These are phyloP conservation scores for Kodamaea arcana DNA, from an alignment of 1,139 yeast species.

Conservation along the genomic window DNA sequence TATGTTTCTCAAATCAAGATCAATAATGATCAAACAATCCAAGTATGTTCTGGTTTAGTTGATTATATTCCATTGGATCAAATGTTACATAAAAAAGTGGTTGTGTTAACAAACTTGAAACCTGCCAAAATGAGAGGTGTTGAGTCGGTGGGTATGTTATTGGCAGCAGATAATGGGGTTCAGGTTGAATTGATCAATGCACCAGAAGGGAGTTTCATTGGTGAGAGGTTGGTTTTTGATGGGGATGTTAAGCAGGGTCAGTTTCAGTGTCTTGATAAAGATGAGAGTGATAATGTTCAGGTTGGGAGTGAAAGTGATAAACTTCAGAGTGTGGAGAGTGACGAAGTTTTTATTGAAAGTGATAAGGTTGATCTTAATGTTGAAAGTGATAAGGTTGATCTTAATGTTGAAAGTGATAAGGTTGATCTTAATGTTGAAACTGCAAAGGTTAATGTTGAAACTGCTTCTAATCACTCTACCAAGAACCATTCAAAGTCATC, in stretches of 20 bases:
- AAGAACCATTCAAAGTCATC: too few species aligned
- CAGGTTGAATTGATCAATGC: slow-evolving; percentile 25
- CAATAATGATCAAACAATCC: slow-evolving; percentile 19
- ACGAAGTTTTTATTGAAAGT: too few species aligned
- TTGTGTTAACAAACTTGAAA: slow-evolving; percentile 82
- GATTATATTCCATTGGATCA: slow-evolving; percentile 73
- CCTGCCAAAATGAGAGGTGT: slow-evolving; percentile 94
- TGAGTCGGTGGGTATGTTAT: slow-evolving; percentile 53
- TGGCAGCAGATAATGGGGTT: slow-evolving; percentile 40
- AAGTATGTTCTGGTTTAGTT: slow-evolving; percentile 58
- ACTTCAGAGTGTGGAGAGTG: too few species aligned
- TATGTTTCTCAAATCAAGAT: slow-evolving; percentile 48
- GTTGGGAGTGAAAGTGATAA: too few species aligned
- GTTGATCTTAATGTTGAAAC: too few species aligned
- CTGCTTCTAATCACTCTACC: too few species aligned
- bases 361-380: slow-evolving; percentile 1
- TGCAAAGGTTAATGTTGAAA: too few species aligned
- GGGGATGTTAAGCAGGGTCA: too few species aligned
- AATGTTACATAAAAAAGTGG: slow-evolving; percentile 78
- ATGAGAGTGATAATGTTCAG: too few species aligned
- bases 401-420: too few species aligned
- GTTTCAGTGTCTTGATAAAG: too few species aligned
- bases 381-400: too few species aligned
- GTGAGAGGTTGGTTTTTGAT: slow-evolving; percentile 28
- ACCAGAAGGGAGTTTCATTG: slow-evolving; percentile 20